Evolutionary conservation across 1,139 yeast genomes (phyloP).

Genomic region (Zygosaccharomyces pseudobailii): DNA sequence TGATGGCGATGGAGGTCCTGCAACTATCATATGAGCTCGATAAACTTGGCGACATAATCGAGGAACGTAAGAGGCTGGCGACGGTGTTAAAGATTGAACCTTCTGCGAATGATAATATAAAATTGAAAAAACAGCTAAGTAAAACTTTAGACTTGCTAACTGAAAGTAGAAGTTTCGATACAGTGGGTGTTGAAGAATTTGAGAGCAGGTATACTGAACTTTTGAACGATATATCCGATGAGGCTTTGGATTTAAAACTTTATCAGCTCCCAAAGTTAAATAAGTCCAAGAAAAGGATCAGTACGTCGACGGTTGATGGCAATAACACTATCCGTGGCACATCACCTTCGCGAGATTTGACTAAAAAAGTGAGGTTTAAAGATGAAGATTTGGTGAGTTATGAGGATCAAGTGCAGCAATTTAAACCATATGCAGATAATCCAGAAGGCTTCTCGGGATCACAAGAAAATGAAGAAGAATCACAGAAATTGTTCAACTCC

Average conservation of each 20-base stretch:
- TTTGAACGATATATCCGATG: conserved; percentile 14
- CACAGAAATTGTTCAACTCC: conserved; percentile 6
- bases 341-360: conserved; percentile 4
- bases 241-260: conserved; percentile 13
- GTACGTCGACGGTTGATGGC: not conserved
- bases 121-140: conserved; percentile 22
- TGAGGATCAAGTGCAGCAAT: conserved; percentile 14
- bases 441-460: conserved; percentile 2
- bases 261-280: conserved; percentile 12
- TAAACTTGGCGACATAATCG: conserved; percentile 24
- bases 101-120: conserved; percentile 24
- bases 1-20: conserved; percentile 17
- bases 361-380: conserved; percentile 29
- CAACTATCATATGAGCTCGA: conserved; percentile 27
- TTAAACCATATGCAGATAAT: conserved; percentile 25
- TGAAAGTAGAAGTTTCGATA: conserved; percentile 4
- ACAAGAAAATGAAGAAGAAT: conserved; percentile 3
- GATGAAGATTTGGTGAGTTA: conserved; percentile 16
- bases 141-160: conserved; percentile 17
- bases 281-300: conserved; percentile 1
- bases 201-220: conserved; percentile 8
- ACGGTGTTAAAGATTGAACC: conserved; percentile 21
- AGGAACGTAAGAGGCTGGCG: conserved; percentile 27
- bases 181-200: not conserved
- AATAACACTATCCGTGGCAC: conserved; percentile 2